Evolutionary conservation across 1,284 basidiomycete species (phyloP), one percentile per base, ranked within the genome.

Genomic region (Ustilago tritici): DNA sequence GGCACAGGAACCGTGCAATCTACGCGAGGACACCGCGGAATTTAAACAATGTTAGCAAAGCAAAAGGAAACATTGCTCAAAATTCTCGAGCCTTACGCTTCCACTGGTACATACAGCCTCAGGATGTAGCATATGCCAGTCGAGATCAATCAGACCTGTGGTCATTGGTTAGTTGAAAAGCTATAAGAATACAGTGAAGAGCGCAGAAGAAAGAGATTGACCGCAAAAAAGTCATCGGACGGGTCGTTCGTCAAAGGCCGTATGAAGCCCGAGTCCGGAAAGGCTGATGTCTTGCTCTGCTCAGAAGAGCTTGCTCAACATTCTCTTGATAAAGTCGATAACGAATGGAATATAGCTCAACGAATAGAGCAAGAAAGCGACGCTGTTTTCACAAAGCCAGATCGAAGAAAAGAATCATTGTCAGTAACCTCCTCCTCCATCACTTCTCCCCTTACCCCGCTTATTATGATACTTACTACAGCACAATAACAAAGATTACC

Each of bases 401-500:
- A 59, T 28, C 28, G 36, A n/a, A 61, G 31, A 46, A 46, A 17
- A 41, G 7, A 17, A 46, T 23, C n/a, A 19, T n/a, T 19, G n/a
- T 46, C 43, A 46, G 43, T 46, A 46, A 46, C n/a, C n/a, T 7
- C n/a, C 43, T 46, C 15, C 43, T 14, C 15, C 23, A 50, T 17
- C 49, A 40, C 38, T 6, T 12, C 6, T 43, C 28, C 14, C 35
- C 19, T 8, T 10, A 9, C 12, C 5, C 19, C 28, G 15, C 36
- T 23, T 32, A 17, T 17, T 35, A 7, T 34, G 23, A 19, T 47
- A 74, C 75, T 70, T 70, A 82, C 82, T 82, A 83, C 34, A 83
- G 67, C 1, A 82, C 67, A 56, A 83, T 67, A 41, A 80, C 78
- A 62, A 82, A 82, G 64, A 83, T 55, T 56, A 83, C 74, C 10